Conservation (phyloP, 352 stramenopile species). For the Phytophthora melonis region DNA sequence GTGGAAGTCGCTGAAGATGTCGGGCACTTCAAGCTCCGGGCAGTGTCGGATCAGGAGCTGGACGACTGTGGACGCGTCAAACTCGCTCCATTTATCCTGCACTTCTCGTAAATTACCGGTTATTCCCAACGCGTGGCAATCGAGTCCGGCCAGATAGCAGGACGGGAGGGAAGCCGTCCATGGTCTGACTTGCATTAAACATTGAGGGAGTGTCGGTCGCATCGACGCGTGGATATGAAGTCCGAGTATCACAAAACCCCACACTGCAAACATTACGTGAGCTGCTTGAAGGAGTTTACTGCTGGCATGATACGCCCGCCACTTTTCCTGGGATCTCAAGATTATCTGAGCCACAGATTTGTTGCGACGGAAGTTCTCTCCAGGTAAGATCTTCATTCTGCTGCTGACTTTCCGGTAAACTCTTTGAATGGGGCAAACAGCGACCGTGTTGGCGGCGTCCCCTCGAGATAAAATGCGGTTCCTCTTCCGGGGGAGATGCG, state of each 20-base stretch:
- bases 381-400: neutral
- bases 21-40: conserved; percentile 26
- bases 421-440: neutral
- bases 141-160: conserved; percentile 47
- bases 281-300: neutral
- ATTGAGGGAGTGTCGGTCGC: conserved; percentile 25
- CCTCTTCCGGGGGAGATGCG: neutral
- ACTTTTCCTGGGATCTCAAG: neutral
- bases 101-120: conserved; percentile 25
- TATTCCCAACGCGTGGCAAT: conserved; percentile 29
- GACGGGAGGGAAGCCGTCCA: conserved; percentile 38
- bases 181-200: conserved; percentile 38
- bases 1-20: conserved; percentile 24
- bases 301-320: neutral
- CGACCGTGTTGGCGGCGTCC: neutral
- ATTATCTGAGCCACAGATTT: neutral
- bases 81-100: conserved; percentile 13
- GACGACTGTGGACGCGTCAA: conserved; percentile 32
- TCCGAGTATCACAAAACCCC: conserved; percentile 27
- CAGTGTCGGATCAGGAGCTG: conserved; percentile 46
- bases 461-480: neutral
- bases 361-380: neutral
- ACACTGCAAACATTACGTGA: conserved; percentile 19
- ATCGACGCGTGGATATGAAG: conserved; percentile 31
- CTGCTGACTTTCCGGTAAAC: neutral